These are phyloP conservation scores for Calocera cornea DNA, from an alignment of 768 basidiomycete species.

Conservation along the genomic window DNA sequence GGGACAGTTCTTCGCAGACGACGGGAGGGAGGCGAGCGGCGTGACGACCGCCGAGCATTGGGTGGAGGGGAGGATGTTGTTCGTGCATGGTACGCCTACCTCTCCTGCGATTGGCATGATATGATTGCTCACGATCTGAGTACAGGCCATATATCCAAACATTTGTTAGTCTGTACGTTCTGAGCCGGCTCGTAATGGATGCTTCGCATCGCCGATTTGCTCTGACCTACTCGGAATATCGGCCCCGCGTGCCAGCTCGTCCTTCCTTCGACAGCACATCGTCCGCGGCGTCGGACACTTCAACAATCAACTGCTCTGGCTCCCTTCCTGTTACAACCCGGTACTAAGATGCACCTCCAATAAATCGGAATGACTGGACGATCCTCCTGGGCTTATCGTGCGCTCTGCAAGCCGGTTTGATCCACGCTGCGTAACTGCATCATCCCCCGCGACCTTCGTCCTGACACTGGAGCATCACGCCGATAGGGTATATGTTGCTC, in stretches of 20 bases:
- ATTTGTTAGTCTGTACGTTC: no score
- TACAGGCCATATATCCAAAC: no score
- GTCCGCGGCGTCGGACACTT: background rate
- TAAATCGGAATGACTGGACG: background rate
- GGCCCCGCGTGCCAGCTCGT: no score
- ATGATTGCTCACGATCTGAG: background rate
- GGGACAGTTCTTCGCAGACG: constrained; percentile 50
- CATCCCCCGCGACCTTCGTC: background rate
- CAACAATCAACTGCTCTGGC: background rate
- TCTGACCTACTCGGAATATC: no score
- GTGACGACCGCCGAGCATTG: constrained; percentile 47
- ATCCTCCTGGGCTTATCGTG: background rate
- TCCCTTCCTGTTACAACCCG: background rate
- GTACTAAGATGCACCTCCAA: background rate
- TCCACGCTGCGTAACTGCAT: background rate
- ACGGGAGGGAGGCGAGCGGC: constrained; percentile 43
- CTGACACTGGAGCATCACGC: background rate
- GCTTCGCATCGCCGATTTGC: no score
- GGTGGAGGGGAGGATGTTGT: constrained; percentile 35
- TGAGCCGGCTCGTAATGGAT: no score
- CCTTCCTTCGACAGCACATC: background rate
- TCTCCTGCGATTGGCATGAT: background rate
- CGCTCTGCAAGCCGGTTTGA: background rate
- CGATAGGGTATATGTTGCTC: background rate
- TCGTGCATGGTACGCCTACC: constrained; percentile 38